Evolutionary conservation across 1,284 basidiomycete species (phyloP), one percentile per base, ranked within the genome.

Genomic region (Tilletia walkeri): DNA sequence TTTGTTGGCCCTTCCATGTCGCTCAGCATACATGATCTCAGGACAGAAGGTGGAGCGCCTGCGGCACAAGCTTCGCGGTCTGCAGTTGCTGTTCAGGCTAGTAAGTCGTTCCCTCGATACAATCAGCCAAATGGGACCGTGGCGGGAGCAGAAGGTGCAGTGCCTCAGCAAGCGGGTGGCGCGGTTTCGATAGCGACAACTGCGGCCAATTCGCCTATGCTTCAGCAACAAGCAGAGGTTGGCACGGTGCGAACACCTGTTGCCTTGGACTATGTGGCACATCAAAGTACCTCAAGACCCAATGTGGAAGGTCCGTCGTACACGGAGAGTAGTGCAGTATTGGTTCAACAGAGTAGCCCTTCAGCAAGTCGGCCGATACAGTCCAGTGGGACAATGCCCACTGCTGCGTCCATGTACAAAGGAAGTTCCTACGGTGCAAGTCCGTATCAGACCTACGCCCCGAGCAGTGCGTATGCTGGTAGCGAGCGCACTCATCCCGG

Each of bases 21-120:
- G n/a, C 74, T 74, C 70, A 75, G 72, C 56, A 69, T 78, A n/a
- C 72, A 78, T 63, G 77, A 78, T 65, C 72, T 78, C 69, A 70
- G 73, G 18, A 59, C 73, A 30, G 56, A 61, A 30, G 56, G 56
- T 34, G 4, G 73, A 54, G 56, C 45, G 4, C 41, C 66, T 24
- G 66, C 66, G 20, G 66, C 45, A 48, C 56, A 61, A 34, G 56
- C 56, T 9, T 61, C 56, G 20, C 56, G 56, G 14, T 61, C 56
- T 24, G 56, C 56, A 7, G 56, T 36, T 24, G 56, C 56, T 38
- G 56, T 30, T 16, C 56, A 61, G 34, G 56, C 56, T 18, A 61
- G 56, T 30, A 61, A 61, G 36, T 34, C 56, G 36, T 61, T 61
- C 56, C 56, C 56, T 16, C 56, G 56, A 9, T 61, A 34, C 56